Base-by-base conservation (phyloP, 805 yeast species). In the Saccharomycopsis sp. region DNA sequence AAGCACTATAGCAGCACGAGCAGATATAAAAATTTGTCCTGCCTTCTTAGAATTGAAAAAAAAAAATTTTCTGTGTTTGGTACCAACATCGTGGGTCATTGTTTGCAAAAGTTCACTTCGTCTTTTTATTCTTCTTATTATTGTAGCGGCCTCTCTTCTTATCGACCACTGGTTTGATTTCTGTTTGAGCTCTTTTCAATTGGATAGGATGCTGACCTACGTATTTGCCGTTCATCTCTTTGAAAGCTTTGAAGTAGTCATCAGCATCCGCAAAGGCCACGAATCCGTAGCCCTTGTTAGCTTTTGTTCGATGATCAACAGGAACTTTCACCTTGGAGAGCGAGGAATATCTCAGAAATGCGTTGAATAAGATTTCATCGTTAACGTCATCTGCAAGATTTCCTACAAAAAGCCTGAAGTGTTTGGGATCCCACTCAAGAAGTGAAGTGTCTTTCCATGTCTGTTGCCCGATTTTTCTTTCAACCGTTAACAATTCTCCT, bases 191-290 rank as follows among this genome's bases (percentile, higher is more conserved):
- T 59, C 83, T 73, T 67, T 84, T 83, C 67, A 87, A 70, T 58
- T 79, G 84, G 24, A 87, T 82, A 0, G 94, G 94, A 64, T 84
- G 84, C 64, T 76, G 80, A 1, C 94, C 95, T 52, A 88, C 77
- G 63, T 84, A 86, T 65, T 85, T 85, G 24, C 89, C 89, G 66
- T 87, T 84, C 83, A 86, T 79, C 64, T 84, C 89, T 66, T 82
- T 84, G 70, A 84, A 87, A 2, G 91, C 90, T 54, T 73, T 71
- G 56, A 87, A 73, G 64, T 85, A 87, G 65, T 87, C 92, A 20
- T 82, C 81, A 0, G 91, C 70, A 60, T 77, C 78, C 2, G 71
- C 73, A 67, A 88, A 87, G 3, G 89, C 82, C 14, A 87, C 85
- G 68, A 87, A 88, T 5, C 91, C 95, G 67, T 73, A 88, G 2